phyloP scores from a whole-genome alignment of 371 early-diverging fungal genomes.

The Polyrhizophydium stewartii region DNA sequence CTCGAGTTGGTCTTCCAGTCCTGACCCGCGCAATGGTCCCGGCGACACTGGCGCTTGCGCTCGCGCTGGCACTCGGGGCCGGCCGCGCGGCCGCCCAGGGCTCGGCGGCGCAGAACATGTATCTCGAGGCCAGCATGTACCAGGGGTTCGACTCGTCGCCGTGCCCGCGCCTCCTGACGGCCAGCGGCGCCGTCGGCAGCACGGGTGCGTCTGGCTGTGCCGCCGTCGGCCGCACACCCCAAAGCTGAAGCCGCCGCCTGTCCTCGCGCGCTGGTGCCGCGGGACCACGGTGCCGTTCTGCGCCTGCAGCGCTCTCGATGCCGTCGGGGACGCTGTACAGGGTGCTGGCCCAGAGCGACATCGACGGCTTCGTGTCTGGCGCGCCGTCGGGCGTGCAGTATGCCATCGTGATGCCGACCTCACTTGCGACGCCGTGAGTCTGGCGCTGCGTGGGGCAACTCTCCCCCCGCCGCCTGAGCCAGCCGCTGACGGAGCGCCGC shows the following conservation, averaged over 20 bases:
- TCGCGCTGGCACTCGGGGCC: neutral
- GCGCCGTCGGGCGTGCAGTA: conserved; percentile 34
- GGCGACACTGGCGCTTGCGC: no score
- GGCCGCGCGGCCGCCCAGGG: neutral
- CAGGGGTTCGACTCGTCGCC: conserved; percentile 25
- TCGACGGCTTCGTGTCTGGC: conserved; percentile 41
- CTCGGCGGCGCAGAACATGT: conserved; percentile 12
- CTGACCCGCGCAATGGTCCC: no score
- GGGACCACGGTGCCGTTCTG: neutral
- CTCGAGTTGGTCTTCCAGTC: no score
- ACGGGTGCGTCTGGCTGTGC: conserved; percentile 34
- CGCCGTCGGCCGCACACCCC: no score
- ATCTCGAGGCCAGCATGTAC: conserved; percentile 23
- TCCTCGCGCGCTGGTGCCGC: no score
- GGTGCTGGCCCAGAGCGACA: no score
- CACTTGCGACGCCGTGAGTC: conserved; percentile 55
- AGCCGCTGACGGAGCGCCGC: neutral
- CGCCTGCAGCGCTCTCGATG: conserved; percentile 7
- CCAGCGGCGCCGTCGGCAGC: conserved; percentile 57
- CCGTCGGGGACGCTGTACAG: no score
- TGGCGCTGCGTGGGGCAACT: no score
- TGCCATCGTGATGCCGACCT: conserved; percentile 59
- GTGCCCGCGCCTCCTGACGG: conserved; percentile 58
- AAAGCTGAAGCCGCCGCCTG: no score
- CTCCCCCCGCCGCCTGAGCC: neutral